phyloP scores from a whole-genome alignment of 2,329 filamentous ascomycete genomes.

The Apiospora koreana region DNA sequence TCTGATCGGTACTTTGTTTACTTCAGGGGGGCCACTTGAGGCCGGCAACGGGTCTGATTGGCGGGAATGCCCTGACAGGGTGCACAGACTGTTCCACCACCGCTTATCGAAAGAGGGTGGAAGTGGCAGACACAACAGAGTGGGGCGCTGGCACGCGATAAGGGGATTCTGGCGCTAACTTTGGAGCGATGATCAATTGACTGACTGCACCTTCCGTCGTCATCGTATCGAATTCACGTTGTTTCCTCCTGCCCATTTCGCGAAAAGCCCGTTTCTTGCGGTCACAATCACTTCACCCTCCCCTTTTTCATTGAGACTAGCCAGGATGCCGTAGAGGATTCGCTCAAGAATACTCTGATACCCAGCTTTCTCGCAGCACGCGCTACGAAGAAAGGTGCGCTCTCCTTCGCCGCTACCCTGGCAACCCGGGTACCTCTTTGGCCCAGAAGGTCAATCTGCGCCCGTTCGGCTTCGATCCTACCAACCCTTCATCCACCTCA shows the following conservation, averaged over 20 bases:
- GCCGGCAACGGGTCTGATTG: background rate
- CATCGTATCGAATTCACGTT: background rate
- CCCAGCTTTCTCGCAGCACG: background rate
- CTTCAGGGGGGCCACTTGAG: background rate
- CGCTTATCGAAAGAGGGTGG: background rate
- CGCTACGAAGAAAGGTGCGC: background rate
- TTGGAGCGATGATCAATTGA: constrained; percentile 8
- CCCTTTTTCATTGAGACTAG: background rate
- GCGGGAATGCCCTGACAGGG: background rate
- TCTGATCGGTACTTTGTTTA: constrained; percentile 8
- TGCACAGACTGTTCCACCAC: constrained; percentile 1
- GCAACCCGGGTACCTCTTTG: background rate
- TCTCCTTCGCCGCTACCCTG: background rate
- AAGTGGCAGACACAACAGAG: constrained; percentile 5
- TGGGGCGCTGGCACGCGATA: background rate
- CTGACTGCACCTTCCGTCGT: constrained; percentile 7
- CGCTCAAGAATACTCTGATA: background rate
- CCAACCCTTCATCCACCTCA: background rate
- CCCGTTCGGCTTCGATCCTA: background rate
- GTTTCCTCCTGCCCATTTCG: background rate
- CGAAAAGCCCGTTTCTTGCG: background rate
- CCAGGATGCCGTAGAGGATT: background rate
- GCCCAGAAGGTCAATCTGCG: background rate
- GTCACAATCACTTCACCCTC: background rate
- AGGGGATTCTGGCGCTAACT: background rate